phyloP scores from a whole-genome alignment of 768 basidiomycete species.

The Amanita muscaria region DNA sequence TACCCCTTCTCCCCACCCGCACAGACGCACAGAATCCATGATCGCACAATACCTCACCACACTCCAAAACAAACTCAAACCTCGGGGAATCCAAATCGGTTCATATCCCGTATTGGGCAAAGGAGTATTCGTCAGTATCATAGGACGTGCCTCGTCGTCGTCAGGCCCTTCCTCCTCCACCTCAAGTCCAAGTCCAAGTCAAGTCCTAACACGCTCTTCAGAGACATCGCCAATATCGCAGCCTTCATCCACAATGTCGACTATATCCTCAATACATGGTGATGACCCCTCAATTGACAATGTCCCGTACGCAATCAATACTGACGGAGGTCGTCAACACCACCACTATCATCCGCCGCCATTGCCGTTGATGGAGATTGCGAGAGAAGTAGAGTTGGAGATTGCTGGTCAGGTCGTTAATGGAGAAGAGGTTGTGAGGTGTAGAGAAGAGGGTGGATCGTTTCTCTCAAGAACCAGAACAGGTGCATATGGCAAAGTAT shows the following conservation, averaged over 20 bases:
- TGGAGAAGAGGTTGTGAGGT: slow-evolving; percentile 55
- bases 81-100: slow-evolving; percentile 75
- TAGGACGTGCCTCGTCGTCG: no score
- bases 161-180: not conserved
- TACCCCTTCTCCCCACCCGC: not conserved
- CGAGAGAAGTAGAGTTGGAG: slow-evolving; percentile 52
- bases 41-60: slow-evolving; percentile 77
- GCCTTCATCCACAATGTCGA: not conserved
- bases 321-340: not conserved
- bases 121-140: slow-evolving; percentile 67
- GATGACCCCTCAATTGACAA: slow-evolving; percentile 16
- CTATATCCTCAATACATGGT: no score
- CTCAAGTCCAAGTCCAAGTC: not conserved
- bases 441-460: slow-evolving; percentile 32
- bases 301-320: slow-evolving; percentile 17
- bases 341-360: slow-evolving; percentile 10
- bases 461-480: slow-evolving; percentile 14
- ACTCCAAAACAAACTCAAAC: slow-evolving; percentile 63
- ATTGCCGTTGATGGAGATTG: slow-evolving; percentile 43
- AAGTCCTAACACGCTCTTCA: not conserved
- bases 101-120: slow-evolving; percentile 60
- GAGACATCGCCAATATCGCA: not conserved
- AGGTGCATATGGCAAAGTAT: not conserved
- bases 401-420: slow-evolving; percentile 49
- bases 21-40: slow-evolving; percentile 67